Conservation (phyloP, 495 filamentous ascomycete species). For the Podospora pseudopauciseta region DNA sequence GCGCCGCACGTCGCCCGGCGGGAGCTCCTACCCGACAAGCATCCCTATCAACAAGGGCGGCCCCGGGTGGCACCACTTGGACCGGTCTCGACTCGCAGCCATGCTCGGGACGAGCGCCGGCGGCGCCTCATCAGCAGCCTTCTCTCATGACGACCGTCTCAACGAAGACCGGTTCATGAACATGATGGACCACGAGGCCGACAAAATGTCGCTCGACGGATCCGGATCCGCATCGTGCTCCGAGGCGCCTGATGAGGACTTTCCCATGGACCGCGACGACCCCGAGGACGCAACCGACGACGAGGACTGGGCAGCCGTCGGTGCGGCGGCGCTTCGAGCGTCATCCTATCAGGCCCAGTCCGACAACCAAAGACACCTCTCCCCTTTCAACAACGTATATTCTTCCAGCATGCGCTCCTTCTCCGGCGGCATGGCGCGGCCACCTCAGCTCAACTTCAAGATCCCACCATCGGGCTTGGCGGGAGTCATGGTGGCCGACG, state of each 20-base stretch:
- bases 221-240: conserved; percentile 70
- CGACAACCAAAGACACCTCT: conserved; percentile 27
- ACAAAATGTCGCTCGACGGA: conserved; percentile 90
- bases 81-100: conserved; percentile 44
- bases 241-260: conserved; percentile 67
- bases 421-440: conserved; percentile 47
- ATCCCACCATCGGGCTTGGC: conserved; percentile 42
- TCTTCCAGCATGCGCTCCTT: conserved; percentile 45
- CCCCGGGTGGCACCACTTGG: conserved; percentile 42
- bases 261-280: conserved; percentile 57
- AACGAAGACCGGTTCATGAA: conserved; percentile 57
- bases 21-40: conserved; percentile 55
- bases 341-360: conserved; percentile 52
- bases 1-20: conserved; percentile 45
- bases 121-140: conserved; percentile 47
- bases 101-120: conserved; percentile 57
- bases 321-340: conserved; percentile 76
- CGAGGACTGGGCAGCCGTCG: conserved; percentile 93
- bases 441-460: conserved; percentile 47
- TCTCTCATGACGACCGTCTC: conserved; percentile 63
- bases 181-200: conserved; percentile 82
- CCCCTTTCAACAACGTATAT: conserved; percentile 45
- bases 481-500: conserved; percentile 49
- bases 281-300: conserved; percentile 90
- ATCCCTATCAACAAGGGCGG: conserved; percentile 63